These are phyloP conservation scores for Hsuehochloa calcarea DNA, from an alignment of 176 grass and related monocot genomes.

Conservation along the genomic window DNA sequence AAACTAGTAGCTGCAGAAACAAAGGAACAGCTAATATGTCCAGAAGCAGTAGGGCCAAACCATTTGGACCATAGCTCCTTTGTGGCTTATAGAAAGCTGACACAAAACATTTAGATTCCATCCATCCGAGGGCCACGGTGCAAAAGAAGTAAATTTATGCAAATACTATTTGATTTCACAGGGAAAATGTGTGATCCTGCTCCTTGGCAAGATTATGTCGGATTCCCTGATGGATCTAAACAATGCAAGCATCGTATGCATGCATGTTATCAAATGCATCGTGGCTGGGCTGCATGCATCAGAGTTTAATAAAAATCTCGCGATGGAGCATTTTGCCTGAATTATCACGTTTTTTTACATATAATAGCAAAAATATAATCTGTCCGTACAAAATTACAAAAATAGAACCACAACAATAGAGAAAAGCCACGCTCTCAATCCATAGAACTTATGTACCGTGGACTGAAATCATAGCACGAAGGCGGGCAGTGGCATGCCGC, in stretches of 20 bases:
- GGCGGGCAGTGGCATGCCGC: too few relatives aligned
- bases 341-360: too few relatives aligned
- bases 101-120: conserved; percentile 42
- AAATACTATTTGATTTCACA: background rate
- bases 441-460: too few relatives aligned
- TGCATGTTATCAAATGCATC: background rate
- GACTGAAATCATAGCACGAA: too few relatives aligned
- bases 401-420: too few relatives aligned
- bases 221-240: conserved; percentile 26
- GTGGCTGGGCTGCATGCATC: background rate
- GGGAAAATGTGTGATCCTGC: background rate
- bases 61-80: conserved; percentile 31
- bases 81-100: conserved; percentile 30
- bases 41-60: conserved; percentile 31
- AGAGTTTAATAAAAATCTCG: conserved; percentile 9
- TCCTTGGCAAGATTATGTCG: conserved; percentile 48
- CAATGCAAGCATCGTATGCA: background rate
- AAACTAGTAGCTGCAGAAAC: background rate
- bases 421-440: too few relatives aligned
- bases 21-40: conserved; percentile 28
- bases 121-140: conserved; percentile 20
- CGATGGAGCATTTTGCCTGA: background rate
- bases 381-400: too few relatives aligned
- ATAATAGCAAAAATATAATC: too few relatives aligned
- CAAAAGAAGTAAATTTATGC: conserved; percentile 22